Percentiles rank a stretch among this genome's conserved stretches.
Evolutionary conservation across 768 basidiomycete genomes (phyloP).

Genomic region (Cubamyces lactineus): DNA sequence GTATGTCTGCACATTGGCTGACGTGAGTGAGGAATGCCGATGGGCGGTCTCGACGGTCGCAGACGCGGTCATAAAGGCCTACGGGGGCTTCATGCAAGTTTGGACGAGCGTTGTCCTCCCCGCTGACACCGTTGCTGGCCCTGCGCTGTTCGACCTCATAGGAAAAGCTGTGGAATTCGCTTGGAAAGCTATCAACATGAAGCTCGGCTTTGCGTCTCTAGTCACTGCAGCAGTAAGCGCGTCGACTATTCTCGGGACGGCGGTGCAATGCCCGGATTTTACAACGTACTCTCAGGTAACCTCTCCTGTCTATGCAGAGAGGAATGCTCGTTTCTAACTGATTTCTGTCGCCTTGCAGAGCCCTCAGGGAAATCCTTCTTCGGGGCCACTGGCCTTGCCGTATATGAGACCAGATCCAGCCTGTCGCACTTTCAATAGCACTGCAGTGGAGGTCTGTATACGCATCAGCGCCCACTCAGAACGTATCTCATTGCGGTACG

Average conservation of each 20-base stretch:
- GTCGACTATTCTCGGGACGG: slow-evolving; percentile 25
- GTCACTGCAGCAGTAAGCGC: slow-evolving; percentile 29
- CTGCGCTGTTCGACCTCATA: neutral
- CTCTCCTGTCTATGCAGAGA: neutral
- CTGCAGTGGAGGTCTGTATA: slow-evolving; percentile 66
- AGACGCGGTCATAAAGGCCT: slow-evolving; percentile 21
- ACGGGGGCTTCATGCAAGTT: neutral
- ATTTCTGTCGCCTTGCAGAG: slow-evolving; percentile 38
- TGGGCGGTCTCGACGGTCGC: slow-evolving; percentile 1
- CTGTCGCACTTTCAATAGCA: slow-evolving; percentile 78
- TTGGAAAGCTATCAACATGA: slow-evolving; percentile 27
- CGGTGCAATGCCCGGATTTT: slow-evolving; percentile 60
- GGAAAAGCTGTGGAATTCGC: neutral
- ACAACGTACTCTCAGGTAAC: slow-evolving; percentile 59
- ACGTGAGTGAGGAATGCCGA: neutral
- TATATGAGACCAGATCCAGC: slow-evolving; percentile 71
- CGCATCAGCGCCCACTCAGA: neutral
- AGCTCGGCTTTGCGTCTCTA: slow-evolving; percentile 28
- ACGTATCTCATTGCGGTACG: neutral
- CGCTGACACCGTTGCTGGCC: neutral
- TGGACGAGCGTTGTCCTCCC: slow-evolving; percentile 4
- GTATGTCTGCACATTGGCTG: neutral
- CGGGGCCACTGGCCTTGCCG: slow-evolving; percentile 64
- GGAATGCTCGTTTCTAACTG: slow-evolving; percentile 10
- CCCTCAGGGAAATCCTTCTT: slow-evolving; percentile 62